Evolutionary conservation across 2,329 filamentous ascomycete genomes (phyloP).

Genomic region (Nemania sp.): DNA sequence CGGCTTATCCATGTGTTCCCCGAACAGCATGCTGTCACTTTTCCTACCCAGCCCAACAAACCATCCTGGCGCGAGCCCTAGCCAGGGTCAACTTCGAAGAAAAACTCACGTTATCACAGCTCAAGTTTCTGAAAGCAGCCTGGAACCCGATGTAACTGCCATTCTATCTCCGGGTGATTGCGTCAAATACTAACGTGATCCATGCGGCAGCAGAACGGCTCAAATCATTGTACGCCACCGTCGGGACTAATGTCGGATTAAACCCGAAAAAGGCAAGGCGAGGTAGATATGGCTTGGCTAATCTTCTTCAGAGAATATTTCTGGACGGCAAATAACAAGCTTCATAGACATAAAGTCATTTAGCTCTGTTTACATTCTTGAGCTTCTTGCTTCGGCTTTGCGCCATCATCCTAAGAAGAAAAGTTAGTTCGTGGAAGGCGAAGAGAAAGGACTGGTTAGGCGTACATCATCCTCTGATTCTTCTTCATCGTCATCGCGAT

Average conservation of each 20-base stretch:
- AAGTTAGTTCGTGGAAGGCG: conserved; percentile 28
- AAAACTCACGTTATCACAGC: conserved; percentile 42
- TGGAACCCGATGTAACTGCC: conserved; percentile 38
- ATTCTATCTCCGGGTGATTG: conserved; percentile 39
- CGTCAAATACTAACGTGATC: conserved; percentile 32
- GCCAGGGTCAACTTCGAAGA: conserved; percentile 36
- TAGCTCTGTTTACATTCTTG: conserved; percentile 97
- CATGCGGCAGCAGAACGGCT: conserved; percentile 39
- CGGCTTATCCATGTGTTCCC: conserved; percentile 29
- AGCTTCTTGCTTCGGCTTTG: conserved; percentile 91
- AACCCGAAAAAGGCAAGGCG: conserved; percentile 15
- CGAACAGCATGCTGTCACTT: conserved; percentile 29
- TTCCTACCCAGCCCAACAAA: conserved; percentile 24
- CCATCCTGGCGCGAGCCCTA: conserved; percentile 29
- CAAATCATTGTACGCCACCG: conserved; percentile 23
- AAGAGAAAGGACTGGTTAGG: conserved; percentile 7
- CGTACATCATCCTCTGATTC: conserved; percentile 78
- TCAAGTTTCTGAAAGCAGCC: conserved; percentile 40
- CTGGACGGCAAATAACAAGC: conserved; percentile 17
- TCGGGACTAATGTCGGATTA: conserved; percentile 11
- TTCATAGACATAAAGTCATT: conserved; percentile 36
- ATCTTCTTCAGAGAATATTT: conserved; percentile 10
- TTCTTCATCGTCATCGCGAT: conserved; percentile 76
- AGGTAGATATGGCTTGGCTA: conserved; percentile 16
- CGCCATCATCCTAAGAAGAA: conserved; percentile 70